phyloP scores from a whole-genome alignment of 805 yeast species.

The Candida andamanensis region DNA sequence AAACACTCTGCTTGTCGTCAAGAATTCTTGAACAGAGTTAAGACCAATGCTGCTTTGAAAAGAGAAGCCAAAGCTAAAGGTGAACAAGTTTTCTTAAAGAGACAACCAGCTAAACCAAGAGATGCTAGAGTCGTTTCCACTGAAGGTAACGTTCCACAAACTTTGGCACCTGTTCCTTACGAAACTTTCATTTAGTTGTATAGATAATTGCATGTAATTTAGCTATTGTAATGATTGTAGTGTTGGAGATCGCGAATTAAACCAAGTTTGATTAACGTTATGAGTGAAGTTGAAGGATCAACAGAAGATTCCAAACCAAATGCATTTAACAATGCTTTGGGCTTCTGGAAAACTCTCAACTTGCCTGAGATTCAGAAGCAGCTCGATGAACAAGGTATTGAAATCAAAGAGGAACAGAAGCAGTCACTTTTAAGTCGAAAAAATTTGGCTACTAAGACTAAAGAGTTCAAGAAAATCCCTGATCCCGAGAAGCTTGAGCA shows the following conservation, averaged over 20 bases:
- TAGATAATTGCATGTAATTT: constrained; percentile 8
- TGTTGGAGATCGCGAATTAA: not conserved
- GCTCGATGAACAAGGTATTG: constrained; percentile 70
- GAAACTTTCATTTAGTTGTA: constrained; percentile 90
- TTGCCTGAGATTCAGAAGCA: constrained; percentile 64
- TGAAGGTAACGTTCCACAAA: constrained; percentile 82
- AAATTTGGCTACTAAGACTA: constrained; percentile 77
- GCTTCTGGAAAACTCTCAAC: constrained; percentile 71
- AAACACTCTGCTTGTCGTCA: constrained; percentile 99
- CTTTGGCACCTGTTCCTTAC: constrained; percentile 98
- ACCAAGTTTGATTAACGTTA: too few relatives aligned
- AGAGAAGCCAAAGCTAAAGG: constrained; percentile 94
- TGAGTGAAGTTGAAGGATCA: too few relatives aligned
- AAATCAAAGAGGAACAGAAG: constrained; percentile 66
- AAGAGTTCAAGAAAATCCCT: constrained; percentile 68
- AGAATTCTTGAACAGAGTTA: constrained; percentile 98
- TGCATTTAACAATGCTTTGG: constrained; percentile 53
- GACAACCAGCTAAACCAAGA: constrained; percentile 99
- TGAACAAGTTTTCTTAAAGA: constrained; percentile 85
- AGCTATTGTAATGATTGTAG: not conserved
- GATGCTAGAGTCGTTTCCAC: constrained; percentile 80
- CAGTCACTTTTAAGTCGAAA: constrained; percentile 66
- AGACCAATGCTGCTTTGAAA: constrained; percentile 90
- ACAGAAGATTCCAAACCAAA: constrained; percentile 4
- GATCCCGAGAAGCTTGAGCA: constrained; percentile 64